phyloP scores from a whole-genome alignment of 2,329 filamentous ascomycete genomes.

The Xenosphaeropsis pyriputrescens region DNA sequence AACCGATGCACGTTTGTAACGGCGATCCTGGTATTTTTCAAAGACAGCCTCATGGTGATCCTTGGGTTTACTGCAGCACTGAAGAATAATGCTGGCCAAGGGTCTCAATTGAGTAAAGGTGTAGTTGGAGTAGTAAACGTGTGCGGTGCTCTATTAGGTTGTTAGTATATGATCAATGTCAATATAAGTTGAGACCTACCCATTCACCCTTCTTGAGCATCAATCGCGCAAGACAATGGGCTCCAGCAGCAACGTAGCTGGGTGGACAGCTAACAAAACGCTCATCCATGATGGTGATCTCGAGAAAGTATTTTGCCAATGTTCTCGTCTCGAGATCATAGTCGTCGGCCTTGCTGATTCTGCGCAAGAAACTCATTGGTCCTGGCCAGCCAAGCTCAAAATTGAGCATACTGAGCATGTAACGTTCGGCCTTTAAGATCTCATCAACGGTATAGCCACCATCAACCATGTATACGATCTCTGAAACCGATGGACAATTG shows the following conservation, averaged over 20 bases:
- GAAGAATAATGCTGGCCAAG: constrained; percentile 63
- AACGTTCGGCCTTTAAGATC: constrained; percentile 91
- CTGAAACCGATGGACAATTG: constrained; percentile 85
- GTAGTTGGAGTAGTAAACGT: constrained; percentile 90
- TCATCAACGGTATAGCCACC: constrained; percentile 78
- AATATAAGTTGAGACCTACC: constrained; percentile 40
- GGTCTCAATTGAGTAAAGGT: constrained; percentile 72
- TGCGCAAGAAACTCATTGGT: constrained; percentile 92
- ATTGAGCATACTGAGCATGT: constrained; percentile 93
- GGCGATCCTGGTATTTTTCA: constrained; percentile 81
- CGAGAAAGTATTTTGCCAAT: constrained; percentile 93
- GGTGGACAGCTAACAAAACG: constrained; percentile 84
- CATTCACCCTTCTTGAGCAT: constrained; percentile 87
- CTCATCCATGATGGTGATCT: constrained; percentile 95
- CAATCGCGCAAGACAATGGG: constrained; percentile 79
- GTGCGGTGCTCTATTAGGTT: constrained; percentile 49
- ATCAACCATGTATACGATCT: constrained; percentile 98
- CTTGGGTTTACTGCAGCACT: constrained; percentile 71
- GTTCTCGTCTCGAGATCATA: constrained; percentile 94
- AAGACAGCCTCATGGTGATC: constrained; percentile 78
- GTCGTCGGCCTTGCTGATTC: constrained; percentile 96
- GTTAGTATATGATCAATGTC: constrained; percentile 19
- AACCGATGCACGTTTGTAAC: constrained; percentile 71
- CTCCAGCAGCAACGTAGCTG: constrained; percentile 80
- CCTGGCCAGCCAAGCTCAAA: constrained; percentile 98